Conservation (phyloP, 2,329 filamentous ascomycete species). For the Myrmaecium sp. region DNA sequence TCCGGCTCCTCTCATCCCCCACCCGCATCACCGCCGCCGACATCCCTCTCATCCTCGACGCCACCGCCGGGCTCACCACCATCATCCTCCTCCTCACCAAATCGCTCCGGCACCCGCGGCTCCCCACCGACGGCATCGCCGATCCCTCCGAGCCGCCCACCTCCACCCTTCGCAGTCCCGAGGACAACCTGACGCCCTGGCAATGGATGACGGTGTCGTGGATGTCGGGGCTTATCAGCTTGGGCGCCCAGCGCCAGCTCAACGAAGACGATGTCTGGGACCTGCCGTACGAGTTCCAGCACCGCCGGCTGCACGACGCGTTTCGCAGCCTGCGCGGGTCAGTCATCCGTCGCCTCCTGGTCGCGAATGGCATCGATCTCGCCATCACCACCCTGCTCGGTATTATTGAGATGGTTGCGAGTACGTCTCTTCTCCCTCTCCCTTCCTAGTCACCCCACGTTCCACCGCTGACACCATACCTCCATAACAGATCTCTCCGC, state of each 20-base stretch:
- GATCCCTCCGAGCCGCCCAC: slow-evolving; percentile 38
- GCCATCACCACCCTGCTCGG: slow-evolving; percentile 48
- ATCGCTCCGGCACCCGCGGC: slow-evolving; percentile 47
- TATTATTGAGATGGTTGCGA: slow-evolving; percentile 42
- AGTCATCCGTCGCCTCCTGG: slow-evolving; percentile 50
- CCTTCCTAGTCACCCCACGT: neutral
- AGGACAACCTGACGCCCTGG: slow-evolving; percentile 65
- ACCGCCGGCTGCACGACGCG: slow-evolving; percentile 52
- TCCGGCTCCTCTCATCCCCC: slow-evolving; percentile 10
- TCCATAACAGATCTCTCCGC: slow-evolving; percentile 23
- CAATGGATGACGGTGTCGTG: slow-evolving; percentile 76
- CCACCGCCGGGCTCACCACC: slow-evolving; percentile 29
- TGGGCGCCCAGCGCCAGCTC: slow-evolving; percentile 48
- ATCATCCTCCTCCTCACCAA: slow-evolving; percentile 44
- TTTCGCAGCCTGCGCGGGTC: slow-evolving; percentile 60
- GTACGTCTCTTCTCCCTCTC: slow-evolving; percentile 16
- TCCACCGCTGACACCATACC: slow-evolving; percentile 5
- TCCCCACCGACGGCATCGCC: slow-evolving; percentile 41
- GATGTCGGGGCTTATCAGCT: slow-evolving; percentile 56
- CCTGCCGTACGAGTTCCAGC: slow-evolving; percentile 67
- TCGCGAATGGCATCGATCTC: slow-evolving; percentile 67
- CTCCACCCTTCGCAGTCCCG: slow-evolving; percentile 48
- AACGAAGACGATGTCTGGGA: slow-evolving; percentile 70
- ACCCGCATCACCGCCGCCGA: slow-evolving; percentile 13
- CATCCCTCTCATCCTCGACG: slow-evolving; percentile 13